phyloP scores from a whole-genome alignment of 1,139 yeast genomes.

The Geotrichum siamense region DNA sequence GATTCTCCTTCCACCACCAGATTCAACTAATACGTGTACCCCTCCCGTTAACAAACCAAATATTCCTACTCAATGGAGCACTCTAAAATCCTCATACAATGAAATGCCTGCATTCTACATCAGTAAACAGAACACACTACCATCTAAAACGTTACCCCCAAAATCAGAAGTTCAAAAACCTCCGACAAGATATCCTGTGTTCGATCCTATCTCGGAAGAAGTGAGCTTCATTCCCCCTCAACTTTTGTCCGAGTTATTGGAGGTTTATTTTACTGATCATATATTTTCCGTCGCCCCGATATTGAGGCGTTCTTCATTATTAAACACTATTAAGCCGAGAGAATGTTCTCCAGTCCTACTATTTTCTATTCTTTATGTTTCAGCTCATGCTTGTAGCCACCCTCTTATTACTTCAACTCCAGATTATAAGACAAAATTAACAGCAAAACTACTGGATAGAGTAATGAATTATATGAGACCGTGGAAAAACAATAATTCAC shows the following conservation, averaged over 20 bases:
- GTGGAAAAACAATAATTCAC: slow-evolving; percentile 24
- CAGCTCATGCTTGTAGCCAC: slow-evolving; percentile 38
- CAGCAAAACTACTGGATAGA: slow-evolving; percentile 28
- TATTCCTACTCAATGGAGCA: slow-evolving; percentile 12
- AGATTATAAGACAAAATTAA: slow-evolving; percentile 27
- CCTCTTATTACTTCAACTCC: slow-evolving; percentile 32
- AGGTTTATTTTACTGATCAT: slow-evolving; percentile 24
- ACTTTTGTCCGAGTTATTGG: slow-evolving; percentile 18
- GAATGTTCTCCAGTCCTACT: slow-evolving; percentile 33
- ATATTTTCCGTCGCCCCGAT: slow-evolving; percentile 25
- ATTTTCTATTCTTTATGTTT: slow-evolving; percentile 33
- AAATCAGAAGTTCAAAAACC: not conserved
- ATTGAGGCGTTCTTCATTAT: slow-evolving; percentile 20
- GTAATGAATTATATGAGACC: slow-evolving; percentile 28
- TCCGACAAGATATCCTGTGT: slow-evolving; percentile 28
- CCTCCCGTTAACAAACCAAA: slow-evolving; percentile 2
- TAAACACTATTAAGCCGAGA: slow-evolving; percentile 26
- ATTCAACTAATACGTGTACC: not conserved
- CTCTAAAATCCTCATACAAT: slow-evolving; percentile 9
- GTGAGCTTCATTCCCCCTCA: slow-evolving; percentile 16
- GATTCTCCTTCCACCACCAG: not conserved
- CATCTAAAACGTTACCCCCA: not conserved
- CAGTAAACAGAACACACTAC: not conserved
- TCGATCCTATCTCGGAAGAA: slow-evolving; percentile 24
- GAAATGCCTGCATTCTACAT: not conserved